Evolutionary conservation across 176 grass and related monocot species (phyloP).

Genomic region (Oryza punctata): DNA sequence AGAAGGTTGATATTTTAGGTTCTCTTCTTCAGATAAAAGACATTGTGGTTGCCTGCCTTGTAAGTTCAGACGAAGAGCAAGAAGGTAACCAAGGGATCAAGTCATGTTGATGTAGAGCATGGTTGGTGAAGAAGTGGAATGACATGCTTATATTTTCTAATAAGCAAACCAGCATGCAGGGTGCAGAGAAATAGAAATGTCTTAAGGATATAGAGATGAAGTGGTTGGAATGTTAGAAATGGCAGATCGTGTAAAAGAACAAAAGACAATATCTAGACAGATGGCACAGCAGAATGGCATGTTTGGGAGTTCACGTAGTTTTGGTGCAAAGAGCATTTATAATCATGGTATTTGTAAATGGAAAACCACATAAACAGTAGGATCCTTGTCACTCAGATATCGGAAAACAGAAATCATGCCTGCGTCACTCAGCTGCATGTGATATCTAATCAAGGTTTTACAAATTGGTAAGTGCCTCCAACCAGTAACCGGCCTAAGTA

Average conservation of each 20-base stretch:
- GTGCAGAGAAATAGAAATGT: not conserved
- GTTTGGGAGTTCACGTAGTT: not conserved
- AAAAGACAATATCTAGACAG: not conserved
- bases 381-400: not conserved
- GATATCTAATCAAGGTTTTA: not conserved
- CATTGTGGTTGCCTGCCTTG: not conserved
- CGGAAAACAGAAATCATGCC: not conserved
- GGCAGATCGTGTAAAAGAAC: not conserved
- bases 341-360: not conserved
- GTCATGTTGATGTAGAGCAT: not conserved
- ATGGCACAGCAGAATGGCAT: not conserved
- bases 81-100: not conserved
- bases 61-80: not conserved
- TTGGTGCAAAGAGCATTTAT: not conserved
- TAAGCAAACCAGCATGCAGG: not conserved
- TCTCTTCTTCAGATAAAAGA: not conserved
- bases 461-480: too few relatives aligned
- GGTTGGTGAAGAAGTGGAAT: not conserved
- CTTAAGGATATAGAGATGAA: not conserved
- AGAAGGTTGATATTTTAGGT: not conserved
- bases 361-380: not conserved
- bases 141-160: not conserved
- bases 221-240: not conserved
- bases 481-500: too few relatives aligned
- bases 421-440: not conserved